Evolutionary conservation across 164 flowering plant genomes (phyloP).

Genomic region (Vitis rotundifolia): DNA sequence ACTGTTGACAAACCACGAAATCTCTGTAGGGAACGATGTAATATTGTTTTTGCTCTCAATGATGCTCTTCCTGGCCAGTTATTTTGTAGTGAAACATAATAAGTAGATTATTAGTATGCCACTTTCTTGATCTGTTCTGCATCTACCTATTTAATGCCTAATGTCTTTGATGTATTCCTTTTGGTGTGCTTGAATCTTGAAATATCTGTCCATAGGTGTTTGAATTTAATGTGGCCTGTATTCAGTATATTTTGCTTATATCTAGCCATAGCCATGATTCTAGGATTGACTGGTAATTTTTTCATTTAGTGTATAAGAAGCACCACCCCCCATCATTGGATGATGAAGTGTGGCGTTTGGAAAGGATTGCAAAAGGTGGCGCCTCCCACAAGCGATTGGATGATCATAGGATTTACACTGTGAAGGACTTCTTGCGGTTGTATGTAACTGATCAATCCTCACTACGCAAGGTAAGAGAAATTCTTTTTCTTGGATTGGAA

Average conservation of each 20-base stretch:
- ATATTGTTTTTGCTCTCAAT: too few species aligned
- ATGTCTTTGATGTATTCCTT: too few species aligned
- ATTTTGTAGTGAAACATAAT: neutral
- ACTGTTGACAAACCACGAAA: too few species aligned
- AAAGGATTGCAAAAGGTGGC: constrained; percentile 45
- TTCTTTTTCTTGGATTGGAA: neutral
- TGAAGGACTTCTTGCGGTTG: constrained; percentile 44
- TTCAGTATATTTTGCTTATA: too few species aligned
- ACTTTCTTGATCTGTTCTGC: neutral
- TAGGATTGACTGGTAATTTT: neutral
- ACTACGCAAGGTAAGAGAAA: constrained; percentile 45
- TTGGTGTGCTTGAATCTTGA: neutral
- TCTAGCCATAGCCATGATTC: neutral
- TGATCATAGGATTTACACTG: constrained; percentile 23
- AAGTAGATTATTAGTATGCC: neutral
- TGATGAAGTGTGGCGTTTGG: constrained; percentile 51
- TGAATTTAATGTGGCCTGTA: too few species aligned
- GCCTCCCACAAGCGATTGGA: constrained; percentile 33
- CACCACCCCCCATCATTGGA: constrained; percentile 34
- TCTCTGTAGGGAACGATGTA: too few species aligned
- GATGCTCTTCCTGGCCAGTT: neutral
- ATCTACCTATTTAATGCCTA: neutral
- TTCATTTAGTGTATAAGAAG: constrained; percentile 35
- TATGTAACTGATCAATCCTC: constrained; percentile 15
- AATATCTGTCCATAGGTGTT: neutral